A percentile compares a stretch with the other conserved stretches of the same genome.
Conservation (phyloP, 2,329 filamentous ascomycete species). For the Paramyrothecium roridum region DNA sequence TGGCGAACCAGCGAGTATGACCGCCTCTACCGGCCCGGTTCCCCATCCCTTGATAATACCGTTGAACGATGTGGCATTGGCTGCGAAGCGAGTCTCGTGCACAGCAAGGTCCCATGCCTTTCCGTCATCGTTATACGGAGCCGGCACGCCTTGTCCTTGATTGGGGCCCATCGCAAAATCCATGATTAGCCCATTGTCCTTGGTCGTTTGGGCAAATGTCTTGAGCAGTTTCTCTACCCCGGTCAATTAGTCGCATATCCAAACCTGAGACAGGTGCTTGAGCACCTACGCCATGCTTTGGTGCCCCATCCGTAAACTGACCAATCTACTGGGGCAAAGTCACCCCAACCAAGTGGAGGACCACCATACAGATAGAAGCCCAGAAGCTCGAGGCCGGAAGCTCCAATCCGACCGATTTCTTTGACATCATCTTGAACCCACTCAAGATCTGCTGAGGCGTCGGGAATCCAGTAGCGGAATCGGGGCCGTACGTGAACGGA, state of each 20-base stretch:
- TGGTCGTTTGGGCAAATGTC: background rate
- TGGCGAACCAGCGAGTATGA: background rate
- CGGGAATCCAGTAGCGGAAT: background rate
- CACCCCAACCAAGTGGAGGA: background rate
- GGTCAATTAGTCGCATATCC: no score
- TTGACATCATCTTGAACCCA: background rate
- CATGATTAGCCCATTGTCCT: conserved; percentile 32
- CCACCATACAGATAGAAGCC: background rate
- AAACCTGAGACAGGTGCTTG: no score
- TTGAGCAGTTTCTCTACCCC: background rate
- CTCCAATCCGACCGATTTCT: background rate
- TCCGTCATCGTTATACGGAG: conserved; percentile 12
- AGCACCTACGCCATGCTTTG: background rate
- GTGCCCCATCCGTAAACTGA: background rate
- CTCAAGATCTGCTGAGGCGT: background rate
- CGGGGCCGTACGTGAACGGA: no score
- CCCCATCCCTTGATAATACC: background rate
- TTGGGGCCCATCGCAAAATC: conserved; percentile 45
- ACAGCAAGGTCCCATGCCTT: conserved; percentile 25
- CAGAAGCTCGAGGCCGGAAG: background rate
- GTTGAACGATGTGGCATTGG: background rate
- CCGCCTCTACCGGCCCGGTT: background rate
- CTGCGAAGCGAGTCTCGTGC: background rate
- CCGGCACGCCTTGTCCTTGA: conserved; percentile 41
- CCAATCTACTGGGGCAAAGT: background rate